phyloP scores from a whole-genome alignment of 495 filamentous ascomycete species.

The Annulohypoxylon stygium region DNA sequence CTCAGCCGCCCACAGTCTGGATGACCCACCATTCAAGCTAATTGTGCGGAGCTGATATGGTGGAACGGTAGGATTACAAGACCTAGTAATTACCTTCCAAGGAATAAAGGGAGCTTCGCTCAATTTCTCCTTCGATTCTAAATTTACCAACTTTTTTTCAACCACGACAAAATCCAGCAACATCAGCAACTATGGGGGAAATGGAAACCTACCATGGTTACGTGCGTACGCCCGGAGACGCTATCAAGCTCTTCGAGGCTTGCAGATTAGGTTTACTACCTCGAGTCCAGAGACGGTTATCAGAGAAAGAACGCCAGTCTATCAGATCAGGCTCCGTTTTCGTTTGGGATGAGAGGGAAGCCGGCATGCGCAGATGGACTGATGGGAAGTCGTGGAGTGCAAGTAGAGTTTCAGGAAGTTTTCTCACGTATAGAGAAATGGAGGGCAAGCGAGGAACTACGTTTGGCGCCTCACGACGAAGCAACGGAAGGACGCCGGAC shows the following conservation, averaged over 20 bases:
- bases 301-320: slow-evolving; percentile 95
- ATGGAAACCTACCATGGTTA: slow-evolving; percentile 98
- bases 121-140: slow-evolving; percentile 15
- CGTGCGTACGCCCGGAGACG: slow-evolving; percentile 92
- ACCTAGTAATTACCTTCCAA: slow-evolving; percentile 39
- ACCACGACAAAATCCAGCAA: slow-evolving; percentile 5
- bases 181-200: slow-evolving; percentile 32
- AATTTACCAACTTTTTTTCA: slow-evolving; percentile 10
- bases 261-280: slow-evolving; percentile 91
- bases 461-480: slow-evolving; percentile 68
- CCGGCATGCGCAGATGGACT: slow-evolving; percentile 98
- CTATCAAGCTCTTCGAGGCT: slow-evolving; percentile 97
- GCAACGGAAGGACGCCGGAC: slow-evolving; percentile 82
- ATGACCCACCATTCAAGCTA: slow-evolving; percentile 45
- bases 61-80: slow-evolving; percentile 45
- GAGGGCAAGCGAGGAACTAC: slow-evolving; percentile 84
- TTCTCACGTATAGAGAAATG: slow-evolving; percentile 98
- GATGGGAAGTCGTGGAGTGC: slow-evolving; percentile 99
- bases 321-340: slow-evolving; percentile 97
- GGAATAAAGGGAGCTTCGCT: slow-evolving; percentile 22
- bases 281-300: slow-evolving; percentile 90
- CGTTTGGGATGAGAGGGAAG: slow-evolving; percentile 98
- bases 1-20: slow-evolving; percentile 37
- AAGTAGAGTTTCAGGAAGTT: slow-evolving; percentile 96
- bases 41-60: slow-evolving; percentile 43